Percentiles rank a stretch among this genome's conserved stretches.
phyloP scores from a whole-genome alignment of 768 basidiomycete species.

The Inosperma sp. region DNA sequence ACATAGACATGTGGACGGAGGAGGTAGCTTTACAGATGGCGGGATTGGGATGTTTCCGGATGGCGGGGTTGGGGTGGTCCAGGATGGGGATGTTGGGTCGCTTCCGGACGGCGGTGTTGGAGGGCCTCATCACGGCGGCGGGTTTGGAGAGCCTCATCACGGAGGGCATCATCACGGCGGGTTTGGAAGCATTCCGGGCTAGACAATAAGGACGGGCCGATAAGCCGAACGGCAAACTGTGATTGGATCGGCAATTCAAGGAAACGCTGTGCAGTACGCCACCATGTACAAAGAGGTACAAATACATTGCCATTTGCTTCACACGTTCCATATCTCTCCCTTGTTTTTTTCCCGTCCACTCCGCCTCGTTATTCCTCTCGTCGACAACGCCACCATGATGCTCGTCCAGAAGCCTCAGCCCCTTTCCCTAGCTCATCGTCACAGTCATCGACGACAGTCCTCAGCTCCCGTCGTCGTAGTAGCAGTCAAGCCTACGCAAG shows the following conservation, averaged over 20 bases:
- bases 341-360: conserved; percentile 18
- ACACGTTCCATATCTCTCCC: conserved; percentile 20
- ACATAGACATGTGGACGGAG: no score
- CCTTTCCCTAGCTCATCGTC: conserved; percentile 23
- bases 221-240: not conserved
- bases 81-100: no score
- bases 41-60: no score
- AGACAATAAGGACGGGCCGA: not conserved
- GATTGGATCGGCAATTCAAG: not conserved
- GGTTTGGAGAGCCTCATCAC: no score
- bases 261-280: conserved; percentile 1
- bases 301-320: conserved; percentile 19
- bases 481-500: conserved; percentile 68
- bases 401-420: conserved; percentile 44
- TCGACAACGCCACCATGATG: conserved; percentile 37
- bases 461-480: conserved; percentile 65
- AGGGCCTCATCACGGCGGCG: no score
- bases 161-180: no score
- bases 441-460: conserved; percentile 53
- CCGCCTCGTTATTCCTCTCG: conserved; percentile 18
- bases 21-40: no score
- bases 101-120: no score
- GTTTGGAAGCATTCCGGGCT: not conserved
- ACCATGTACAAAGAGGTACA: conserved; percentile 17
- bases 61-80: no score